Percentiles rank a stretch among this genome's conserved stretches.
Conservation (phyloP, 768 basidiomycete species). For the Mycena belliarum region DNA sequence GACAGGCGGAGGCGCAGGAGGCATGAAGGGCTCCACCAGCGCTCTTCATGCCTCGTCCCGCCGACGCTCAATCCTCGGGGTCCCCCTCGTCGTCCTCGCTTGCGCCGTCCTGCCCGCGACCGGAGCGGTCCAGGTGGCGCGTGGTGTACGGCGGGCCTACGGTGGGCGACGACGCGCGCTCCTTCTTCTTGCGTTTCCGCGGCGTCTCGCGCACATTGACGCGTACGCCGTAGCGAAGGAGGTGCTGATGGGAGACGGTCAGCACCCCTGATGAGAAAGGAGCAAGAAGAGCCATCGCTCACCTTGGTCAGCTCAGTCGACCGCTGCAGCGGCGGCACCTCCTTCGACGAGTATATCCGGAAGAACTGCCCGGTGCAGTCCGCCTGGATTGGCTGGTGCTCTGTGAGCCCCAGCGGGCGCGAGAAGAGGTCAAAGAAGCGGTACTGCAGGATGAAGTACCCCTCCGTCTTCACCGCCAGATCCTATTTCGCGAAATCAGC, state of each 20-base stretch:
- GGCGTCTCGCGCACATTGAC: constrained; percentile 62
- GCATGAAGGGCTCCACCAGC: too few species aligned
- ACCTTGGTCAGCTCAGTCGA: constrained; percentile 50
- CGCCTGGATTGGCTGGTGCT: constrained; percentile 38
- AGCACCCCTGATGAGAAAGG: neutral
- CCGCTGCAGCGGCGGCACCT: constrained; percentile 43
- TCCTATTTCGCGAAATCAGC: constrained; percentile 44
- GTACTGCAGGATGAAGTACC: constrained; percentile 58
- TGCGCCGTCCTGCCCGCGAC: constrained; percentile 13
- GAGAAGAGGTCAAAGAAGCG: constrained; percentile 43
- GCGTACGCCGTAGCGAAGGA: constrained; percentile 58
- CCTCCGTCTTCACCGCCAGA: constrained; percentile 69
- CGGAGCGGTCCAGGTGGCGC: neutral
- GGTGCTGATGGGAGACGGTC: constrained; percentile 33
- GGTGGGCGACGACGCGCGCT: neutral
- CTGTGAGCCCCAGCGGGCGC: constrained; percentile 12
- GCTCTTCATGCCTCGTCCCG: too few species aligned
- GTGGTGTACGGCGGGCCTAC: constrained; percentile 14
- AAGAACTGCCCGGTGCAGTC: constrained; percentile 43
- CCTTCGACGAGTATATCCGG: constrained; percentile 47
- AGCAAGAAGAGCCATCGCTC: neutral
- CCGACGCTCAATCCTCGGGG: neutral
- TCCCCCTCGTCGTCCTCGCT: constrained; percentile 16
- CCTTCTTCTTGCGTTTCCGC: constrained; percentile 50
- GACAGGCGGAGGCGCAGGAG: too few species aligned